Evolutionary conservation across 306 rosid species (phyloP).

Genomic region (Ormosia semicastrata): DNA sequence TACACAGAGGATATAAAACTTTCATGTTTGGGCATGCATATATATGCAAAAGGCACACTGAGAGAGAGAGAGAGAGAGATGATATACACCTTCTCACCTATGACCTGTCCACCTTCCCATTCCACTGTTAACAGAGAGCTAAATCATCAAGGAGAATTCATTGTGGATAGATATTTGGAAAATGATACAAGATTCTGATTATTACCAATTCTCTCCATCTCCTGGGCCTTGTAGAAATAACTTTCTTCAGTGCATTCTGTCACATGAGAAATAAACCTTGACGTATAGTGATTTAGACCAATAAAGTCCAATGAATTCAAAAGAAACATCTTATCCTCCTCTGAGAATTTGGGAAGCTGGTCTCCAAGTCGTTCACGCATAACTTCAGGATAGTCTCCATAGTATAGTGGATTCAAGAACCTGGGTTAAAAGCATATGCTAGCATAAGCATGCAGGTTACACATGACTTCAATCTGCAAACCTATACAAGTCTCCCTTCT

Average conservation of each 20-base stretch:
- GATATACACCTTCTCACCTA: conserved; percentile 77
- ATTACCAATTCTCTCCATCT: conserved; percentile 66
- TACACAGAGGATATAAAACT: conserved; percentile 7
- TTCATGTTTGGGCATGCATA: neutral
- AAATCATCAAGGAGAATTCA: conserved; percentile 20
- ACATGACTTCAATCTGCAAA: conserved; percentile 12
- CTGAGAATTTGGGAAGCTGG: conserved; percentile 80
- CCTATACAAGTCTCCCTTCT: neutral
- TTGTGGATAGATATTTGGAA: neutral
- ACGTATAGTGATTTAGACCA: conserved; percentile 85
- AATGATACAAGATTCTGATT: neutral
- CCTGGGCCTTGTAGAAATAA: conserved; percentile 54
- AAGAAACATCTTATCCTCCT: conserved; percentile 67
- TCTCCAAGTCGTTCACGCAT: conserved; percentile 81
- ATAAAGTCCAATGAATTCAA: conserved; percentile 66
- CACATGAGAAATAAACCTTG: conserved; percentile 78
- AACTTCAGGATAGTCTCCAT: conserved; percentile 79
- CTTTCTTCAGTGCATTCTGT: conserved; percentile 34
- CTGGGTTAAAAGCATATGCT: conserved; percentile 37
- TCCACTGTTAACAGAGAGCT: conserved; percentile 54
- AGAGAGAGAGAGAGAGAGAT: conserved; percentile 7
- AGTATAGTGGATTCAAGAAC: conserved; percentile 72
- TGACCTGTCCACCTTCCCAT: conserved; percentile 79
- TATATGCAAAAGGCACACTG: conserved; percentile 8
- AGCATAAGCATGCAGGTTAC: conserved; percentile 6